Percentiles rank a stretch among this genome's conserved stretches.
Conservation (phyloP, 108 stramenopile genomes). For the Nitzschia sp. region DNA sequence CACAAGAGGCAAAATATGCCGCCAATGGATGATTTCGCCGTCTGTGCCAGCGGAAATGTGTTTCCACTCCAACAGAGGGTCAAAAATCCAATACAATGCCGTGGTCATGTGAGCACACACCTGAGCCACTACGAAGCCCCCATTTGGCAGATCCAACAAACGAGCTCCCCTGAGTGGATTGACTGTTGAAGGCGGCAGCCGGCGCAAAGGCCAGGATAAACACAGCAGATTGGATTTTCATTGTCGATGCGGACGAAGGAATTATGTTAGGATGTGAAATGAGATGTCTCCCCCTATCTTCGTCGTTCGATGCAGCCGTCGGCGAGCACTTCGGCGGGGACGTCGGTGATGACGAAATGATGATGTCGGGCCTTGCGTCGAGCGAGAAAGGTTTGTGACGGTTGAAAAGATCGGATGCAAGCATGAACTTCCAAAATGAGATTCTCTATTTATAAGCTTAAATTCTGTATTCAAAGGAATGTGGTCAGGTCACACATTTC, state of each 20-base stretch:
- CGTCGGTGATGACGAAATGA: not conserved
- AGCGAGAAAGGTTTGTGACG: not conserved
- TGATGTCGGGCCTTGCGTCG: slow-evolving; percentile 8
- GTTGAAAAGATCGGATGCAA: slow-evolving; percentile 18
- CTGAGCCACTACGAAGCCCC: slow-evolving; percentile 9
- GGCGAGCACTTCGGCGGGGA: not conserved
- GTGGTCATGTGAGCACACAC: too few relatives aligned
- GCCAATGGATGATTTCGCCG: too few relatives aligned
- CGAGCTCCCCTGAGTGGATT: not conserved
- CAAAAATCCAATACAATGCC: too few relatives aligned
- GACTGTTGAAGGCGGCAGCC: slow-evolving; percentile 5
- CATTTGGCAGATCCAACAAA: slow-evolving; percentile 3
- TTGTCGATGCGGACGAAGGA: slow-evolving; percentile 9
- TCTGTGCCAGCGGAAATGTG: too few relatives aligned
- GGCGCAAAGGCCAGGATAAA: slow-evolving; percentile 21
- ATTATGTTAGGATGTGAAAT: not conserved
- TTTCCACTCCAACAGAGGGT: too few relatives aligned
- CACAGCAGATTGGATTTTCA: slow-evolving; percentile 44
- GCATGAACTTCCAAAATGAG: not conserved
- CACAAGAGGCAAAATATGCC: too few relatives aligned
- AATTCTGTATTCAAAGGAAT: slow-evolving; percentile 9
- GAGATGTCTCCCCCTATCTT: too few relatives aligned
- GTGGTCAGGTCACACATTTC: too few relatives aligned
- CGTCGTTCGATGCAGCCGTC: too few relatives aligned
- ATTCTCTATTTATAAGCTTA: not conserved